Conservation (phyloP, 352 stramenopile species). For the Halophytophthora batemanensis region DNA sequence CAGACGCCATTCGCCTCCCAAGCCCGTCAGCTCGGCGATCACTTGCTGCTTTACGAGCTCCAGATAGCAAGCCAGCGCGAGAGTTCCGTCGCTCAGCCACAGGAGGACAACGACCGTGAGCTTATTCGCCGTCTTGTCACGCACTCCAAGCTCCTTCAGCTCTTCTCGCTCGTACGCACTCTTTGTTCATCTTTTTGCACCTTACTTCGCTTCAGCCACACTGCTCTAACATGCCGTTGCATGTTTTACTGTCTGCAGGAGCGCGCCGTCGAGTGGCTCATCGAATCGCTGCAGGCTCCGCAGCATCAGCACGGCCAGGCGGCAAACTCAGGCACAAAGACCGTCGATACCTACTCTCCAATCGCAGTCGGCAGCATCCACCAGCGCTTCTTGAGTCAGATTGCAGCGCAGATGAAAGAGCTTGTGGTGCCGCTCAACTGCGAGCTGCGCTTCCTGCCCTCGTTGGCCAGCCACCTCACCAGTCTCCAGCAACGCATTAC, state of each 20-base stretch:
- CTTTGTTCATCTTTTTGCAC: background rate
- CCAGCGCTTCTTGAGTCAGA: slow-evolving; percentile 9
- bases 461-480: slow-evolving; percentile 4
- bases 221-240: background rate
- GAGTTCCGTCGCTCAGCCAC: background rate
- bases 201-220: background rate
- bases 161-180: slow-evolving; percentile 27
- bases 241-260: slow-evolving; percentile 3
- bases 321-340: background rate
- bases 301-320: background rate
- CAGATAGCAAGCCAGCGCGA: slow-evolving; percentile 2
- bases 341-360: background rate
- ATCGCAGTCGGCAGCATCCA: slow-evolving; percentile 6
- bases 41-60: slow-evolving; percentile 29
- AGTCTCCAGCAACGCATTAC: slow-evolving; percentile 2
- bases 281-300: slow-evolving; percentile 6
- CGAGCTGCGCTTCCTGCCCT: slow-evolving; percentile 18
- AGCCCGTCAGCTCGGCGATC: slow-evolving; percentile 14
- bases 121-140: slow-evolving; percentile 6
- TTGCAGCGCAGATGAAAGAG: slow-evolving; percentile 15
- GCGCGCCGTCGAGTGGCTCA: slow-evolving; percentile 14
- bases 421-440: slow-evolving; percentile 20
- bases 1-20: slow-evolving; percentile 29
- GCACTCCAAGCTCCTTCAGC: slow-evolving; percentile 19
- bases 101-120: slow-evolving; percentile 3